These are phyloP conservation scores for Aspergillus carbonarius DNA, from an alignment of 2,329 filamentous ascomycete species.

Conservation along the genomic window DNA sequence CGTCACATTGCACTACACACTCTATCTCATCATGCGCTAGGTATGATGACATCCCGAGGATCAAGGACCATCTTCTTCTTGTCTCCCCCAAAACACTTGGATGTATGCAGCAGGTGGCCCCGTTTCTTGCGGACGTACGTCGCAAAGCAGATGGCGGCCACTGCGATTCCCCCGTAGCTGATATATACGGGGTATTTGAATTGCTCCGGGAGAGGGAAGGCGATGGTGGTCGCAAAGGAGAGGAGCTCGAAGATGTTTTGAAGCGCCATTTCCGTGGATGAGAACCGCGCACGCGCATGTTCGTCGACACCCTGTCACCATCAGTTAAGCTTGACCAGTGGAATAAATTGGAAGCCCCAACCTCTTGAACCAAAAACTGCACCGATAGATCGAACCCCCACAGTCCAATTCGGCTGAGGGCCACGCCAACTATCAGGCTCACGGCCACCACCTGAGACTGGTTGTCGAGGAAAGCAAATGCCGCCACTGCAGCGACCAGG, in stretches of 20 bases:
- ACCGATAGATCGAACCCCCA: constrained; percentile 63
- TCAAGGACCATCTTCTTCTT: constrained; percentile 4
- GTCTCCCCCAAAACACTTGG: constrained; percentile 17
- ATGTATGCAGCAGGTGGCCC: constrained; percentile 59
- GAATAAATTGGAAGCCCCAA: constrained; percentile 23
- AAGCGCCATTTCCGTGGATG: constrained; percentile 63
- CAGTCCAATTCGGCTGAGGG: constrained; percentile 60
- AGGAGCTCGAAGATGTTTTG: constrained; percentile 71
- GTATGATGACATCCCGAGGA: neutral
- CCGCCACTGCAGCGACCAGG: constrained; percentile 46
- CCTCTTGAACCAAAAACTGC: constrained; percentile 63
- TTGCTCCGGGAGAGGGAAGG: constrained; percentile 62
- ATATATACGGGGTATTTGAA: constrained; percentile 65
- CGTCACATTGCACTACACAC: neutral
- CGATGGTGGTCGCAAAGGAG: constrained; percentile 64
- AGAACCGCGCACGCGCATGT: constrained; percentile 65
- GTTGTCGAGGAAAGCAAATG: constrained; percentile 41
- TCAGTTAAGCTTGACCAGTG: neutral
- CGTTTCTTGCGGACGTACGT: constrained; percentile 57
- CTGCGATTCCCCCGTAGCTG: constrained; percentile 45
- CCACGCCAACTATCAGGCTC: constrained; percentile 47
- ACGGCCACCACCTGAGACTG: constrained; percentile 42
- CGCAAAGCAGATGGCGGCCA: constrained; percentile 48
- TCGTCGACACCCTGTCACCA: constrained; percentile 52
- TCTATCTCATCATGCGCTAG: neutral